A percentile compares a stretch with the other conserved stretches of the same genome.
Evolutionary conservation across 768 basidiomycete species (phyloP).

Genomic region (Cubamyces lactineus): DNA sequence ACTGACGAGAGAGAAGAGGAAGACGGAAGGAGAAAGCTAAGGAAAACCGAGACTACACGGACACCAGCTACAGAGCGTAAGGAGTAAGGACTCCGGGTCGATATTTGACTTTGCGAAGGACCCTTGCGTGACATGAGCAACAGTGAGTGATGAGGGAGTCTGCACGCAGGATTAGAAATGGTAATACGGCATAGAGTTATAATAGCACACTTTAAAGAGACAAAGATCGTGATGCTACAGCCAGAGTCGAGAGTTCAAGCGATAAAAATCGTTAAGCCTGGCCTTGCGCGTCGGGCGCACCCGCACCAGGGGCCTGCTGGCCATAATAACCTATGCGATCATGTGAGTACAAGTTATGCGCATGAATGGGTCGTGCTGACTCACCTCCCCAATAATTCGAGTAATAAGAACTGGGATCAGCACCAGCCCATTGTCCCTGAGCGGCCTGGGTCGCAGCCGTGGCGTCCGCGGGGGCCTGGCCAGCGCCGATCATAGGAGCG

Average conservation of each 20-base stretch:
- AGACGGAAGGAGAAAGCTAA: background rate
- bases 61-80: constrained; percentile 6
- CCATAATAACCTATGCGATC: constrained; percentile 70
- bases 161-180: constrained; percentile 14
- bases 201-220: constrained; percentile 30
- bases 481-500: constrained; percentile 55
- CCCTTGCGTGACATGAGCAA: constrained; percentile 1
- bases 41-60: constrained; percentile 8
- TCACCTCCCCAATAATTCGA: constrained; percentile 84
- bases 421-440: constrained; percentile 77
- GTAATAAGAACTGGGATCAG: constrained; percentile 77
- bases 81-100: background rate
- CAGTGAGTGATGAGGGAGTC: constrained; percentile 10
- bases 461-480: constrained; percentile 53
- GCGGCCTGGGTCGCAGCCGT: constrained; percentile 56
- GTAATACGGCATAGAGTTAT: constrained; percentile 4
- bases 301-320: constrained; percentile 68
- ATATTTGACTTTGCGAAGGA: constrained; percentile 4
- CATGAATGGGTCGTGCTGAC: constrained; percentile 30
- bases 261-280: constrained; percentile 27
- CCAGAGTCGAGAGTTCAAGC: constrained; percentile 14
- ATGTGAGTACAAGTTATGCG: background rate
- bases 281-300: constrained; percentile 52
- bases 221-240: constrained; percentile 26
- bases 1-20: constrained; percentile 1